phyloP scores from a whole-genome alignment of 2,329 filamentous ascomycete genomes.

The Emericellopsis cladophorae region DNA sequence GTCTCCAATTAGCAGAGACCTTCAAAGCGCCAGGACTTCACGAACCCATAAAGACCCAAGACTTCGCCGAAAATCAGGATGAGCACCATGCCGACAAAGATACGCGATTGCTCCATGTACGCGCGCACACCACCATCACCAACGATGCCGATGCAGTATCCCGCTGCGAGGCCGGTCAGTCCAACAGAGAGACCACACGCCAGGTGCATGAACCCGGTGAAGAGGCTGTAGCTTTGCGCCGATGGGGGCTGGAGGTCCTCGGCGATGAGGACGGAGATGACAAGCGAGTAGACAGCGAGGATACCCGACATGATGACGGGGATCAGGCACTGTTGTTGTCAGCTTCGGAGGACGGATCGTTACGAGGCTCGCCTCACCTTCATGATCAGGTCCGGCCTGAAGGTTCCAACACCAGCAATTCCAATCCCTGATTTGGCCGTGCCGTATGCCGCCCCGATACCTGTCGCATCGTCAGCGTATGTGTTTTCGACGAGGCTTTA shows the following conservation, averaged over 20 bases:
- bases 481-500: constrained; percentile 8
- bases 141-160: constrained; percentile 92
- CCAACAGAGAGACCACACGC: constrained; percentile 84
- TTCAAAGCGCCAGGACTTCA: constrained; percentile 1
- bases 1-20: neutral
- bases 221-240: constrained; percentile 63
- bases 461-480: constrained; percentile 17
- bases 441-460: constrained; percentile 68
- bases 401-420: constrained; percentile 75
- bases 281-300: constrained; percentile 93
- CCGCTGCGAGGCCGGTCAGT: constrained; percentile 82
- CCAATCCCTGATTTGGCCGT: constrained; percentile 83
- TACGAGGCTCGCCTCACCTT: constrained; percentile 42
- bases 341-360: constrained; percentile 1
- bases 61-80: constrained; percentile 99
- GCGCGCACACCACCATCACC: constrained; percentile 88
- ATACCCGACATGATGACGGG: constrained; percentile 98
- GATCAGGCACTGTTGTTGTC: constrained; percentile 55
- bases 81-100: constrained; percentile 97
- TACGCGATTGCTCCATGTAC: constrained; percentile 90
- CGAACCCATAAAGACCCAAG: constrained; percentile 88
- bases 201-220: constrained; percentile 90
- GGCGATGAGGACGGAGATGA: constrained; percentile 91
- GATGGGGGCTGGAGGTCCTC: constrained; percentile 69
- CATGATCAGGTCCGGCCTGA: constrained; percentile 81